Evolutionary conservation across 1,284 basidiomycete genomes (phyloP).

Genomic region (Neotropicomus parvogracilis): DNA sequence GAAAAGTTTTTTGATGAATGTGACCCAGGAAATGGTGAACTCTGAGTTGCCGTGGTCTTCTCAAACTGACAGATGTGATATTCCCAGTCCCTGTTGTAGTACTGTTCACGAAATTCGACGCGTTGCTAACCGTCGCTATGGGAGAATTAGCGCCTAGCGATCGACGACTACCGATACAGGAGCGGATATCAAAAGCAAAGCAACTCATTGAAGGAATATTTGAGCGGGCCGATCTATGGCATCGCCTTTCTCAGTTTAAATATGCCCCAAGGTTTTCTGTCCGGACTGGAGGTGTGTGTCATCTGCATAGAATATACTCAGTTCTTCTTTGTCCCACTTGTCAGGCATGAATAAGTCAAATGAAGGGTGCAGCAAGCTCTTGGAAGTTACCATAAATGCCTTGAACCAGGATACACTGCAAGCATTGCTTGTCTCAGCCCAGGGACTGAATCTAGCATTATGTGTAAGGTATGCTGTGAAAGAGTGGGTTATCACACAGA

Average conservation of each 20-base stretch:
- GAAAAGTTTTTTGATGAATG: constrained; percentile 11
- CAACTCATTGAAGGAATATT: too few relatives aligned
- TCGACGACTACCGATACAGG: not conserved
- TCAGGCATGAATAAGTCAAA: constrained; percentile 6
- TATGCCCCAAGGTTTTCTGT: not conserved
- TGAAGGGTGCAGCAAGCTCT: not conserved
- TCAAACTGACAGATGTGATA: too few relatives aligned
- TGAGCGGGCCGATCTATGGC: not conserved
- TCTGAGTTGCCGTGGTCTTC: too few relatives aligned
- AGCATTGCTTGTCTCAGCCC: constrained; percentile 3
- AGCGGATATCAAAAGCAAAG: not conserved
- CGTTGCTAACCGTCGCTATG: not conserved
- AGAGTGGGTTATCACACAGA: not conserved
- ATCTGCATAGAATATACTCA: too few relatives aligned
- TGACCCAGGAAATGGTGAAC: constrained; percentile 7
- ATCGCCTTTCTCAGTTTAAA: not conserved
- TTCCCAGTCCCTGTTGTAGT: too few relatives aligned
- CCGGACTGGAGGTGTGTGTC: not conserved
- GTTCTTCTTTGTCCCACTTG: not conserved
- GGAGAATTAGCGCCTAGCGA: not conserved
- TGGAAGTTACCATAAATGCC: not conserved
- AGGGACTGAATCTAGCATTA: too few relatives aligned
- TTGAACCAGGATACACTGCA: constrained; percentile 4
- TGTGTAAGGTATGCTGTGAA: constrained; percentile 5
- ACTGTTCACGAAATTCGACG: constrained; percentile 1